A percentile compares a stretch with the other conserved stretches of the same genome.
phyloP scores from a whole-genome alignment of 345 rosid genomes.

The Barbarea vulgaris region DNA sequence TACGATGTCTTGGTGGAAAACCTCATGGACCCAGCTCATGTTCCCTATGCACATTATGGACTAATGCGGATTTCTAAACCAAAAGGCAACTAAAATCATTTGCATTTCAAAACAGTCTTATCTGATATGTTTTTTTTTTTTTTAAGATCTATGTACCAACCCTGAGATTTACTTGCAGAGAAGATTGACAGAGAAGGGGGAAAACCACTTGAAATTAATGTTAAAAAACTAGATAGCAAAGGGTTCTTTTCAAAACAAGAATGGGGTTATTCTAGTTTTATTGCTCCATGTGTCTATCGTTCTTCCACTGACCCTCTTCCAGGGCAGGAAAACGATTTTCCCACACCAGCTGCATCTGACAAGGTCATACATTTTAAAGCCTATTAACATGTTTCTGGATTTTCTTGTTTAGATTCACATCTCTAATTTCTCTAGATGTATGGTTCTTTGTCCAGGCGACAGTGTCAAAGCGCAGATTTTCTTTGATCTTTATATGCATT shows the following conservation, averaged over 20 bases:
- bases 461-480: slow-evolving; percentile 38
- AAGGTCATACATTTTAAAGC: slow-evolving; percentile 40
- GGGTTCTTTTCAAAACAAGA: slow-evolving; percentile 71
- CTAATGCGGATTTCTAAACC: slow-evolving; percentile 52
- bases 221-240: slow-evolving; percentile 50
- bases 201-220: slow-evolving; percentile 59
- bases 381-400: background rate
- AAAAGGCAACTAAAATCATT: slow-evolving; percentile 42
- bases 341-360: slow-evolving; percentile 40
- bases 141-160: slow-evolving; percentile 5
- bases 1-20: slow-evolving; percentile 84
- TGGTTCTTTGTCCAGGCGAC: slow-evolving; percentile 36
- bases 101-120: background rate
- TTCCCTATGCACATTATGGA: slow-evolving; percentile 89
- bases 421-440: background rate
- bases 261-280: slow-evolving; percentile 57
- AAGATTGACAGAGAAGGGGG: slow-evolving; percentile 93
- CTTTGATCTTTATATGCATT: slow-evolving; percentile 78
- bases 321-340: slow-evolving; percentile 53
- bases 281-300: slow-evolving; percentile 74
- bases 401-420: background rate
- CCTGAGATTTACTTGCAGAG: slow-evolving; percentile 43
- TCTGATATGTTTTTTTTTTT: background rate
- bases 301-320: slow-evolving; percentile 44
- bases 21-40: slow-evolving; percentile 95